Evolutionary conservation across 129 eudicot genomes (phyloP).

Genomic region (Lactuca saligna): DNA sequence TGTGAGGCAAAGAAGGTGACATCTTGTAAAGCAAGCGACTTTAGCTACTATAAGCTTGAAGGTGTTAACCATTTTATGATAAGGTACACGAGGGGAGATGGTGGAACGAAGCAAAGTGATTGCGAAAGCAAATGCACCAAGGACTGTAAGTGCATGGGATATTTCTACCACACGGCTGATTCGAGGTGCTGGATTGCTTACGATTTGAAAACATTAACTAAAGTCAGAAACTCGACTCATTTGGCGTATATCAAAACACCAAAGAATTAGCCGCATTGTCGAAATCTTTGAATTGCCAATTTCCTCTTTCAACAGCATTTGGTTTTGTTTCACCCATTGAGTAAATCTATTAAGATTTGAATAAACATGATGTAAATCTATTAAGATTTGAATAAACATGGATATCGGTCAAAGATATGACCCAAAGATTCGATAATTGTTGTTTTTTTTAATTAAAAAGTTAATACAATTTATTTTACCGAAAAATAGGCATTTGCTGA

Average conservation of each 20-base stretch:
- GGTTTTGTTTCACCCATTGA: neutral
- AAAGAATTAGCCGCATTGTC: conserved; percentile 5
- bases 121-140: conserved; percentile 47
- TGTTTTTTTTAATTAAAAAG: too few relatives aligned
- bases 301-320: neutral
- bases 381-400: neutral
- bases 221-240: conserved; percentile 39
- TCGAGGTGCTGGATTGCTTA: conserved; percentile 65
- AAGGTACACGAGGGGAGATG: conserved; percentile 46
- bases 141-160: conserved; percentile 68
- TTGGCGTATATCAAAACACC: conserved; percentile 55
- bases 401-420: too few relatives aligned
- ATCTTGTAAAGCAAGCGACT: conserved; percentile 33
- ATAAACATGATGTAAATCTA: neutral
- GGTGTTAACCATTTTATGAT: conserved; percentile 56
- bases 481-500: too few relatives aligned
- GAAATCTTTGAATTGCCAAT: neutral
- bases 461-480: too few relatives aligned
- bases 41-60: conserved; percentile 35
- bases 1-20: conserved; percentile 30
- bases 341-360: neutral
- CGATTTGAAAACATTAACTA: conserved; percentile 49
- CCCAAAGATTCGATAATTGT: too few relatives aligned
- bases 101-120: conserved; percentile 35
- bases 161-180: conserved; percentile 43